Percentiles rank a stretch among this genome's conserved stretches.
These are phyloP conservation scores for Dactylellina cionopaga DNA, from an alignment of 2,329 filamentous ascomycete species.

Conservation along the genomic window DNA sequence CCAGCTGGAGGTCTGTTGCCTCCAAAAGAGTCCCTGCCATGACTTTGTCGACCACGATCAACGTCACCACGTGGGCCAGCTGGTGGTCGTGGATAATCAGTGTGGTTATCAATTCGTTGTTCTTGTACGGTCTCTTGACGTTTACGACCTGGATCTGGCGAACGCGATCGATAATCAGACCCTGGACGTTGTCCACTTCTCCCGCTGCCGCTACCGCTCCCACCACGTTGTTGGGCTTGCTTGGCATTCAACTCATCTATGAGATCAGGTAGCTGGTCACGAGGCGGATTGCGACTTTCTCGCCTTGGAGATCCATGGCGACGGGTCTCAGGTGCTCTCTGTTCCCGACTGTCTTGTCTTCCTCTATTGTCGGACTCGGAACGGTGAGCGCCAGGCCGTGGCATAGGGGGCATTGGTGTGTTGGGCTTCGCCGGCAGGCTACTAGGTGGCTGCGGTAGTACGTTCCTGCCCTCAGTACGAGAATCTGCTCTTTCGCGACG, in stretches of 20 bases:
- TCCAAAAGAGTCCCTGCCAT: slow-evolving; percentile 51
- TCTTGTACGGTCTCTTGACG: slow-evolving; percentile 52
- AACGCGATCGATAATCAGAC: slow-evolving; percentile 51
- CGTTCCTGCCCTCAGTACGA: slow-evolving; percentile 24
- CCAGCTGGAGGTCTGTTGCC: slow-evolving; percentile 35
- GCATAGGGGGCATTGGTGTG: slow-evolving; percentile 45
- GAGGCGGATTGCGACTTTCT: slow-evolving; percentile 18
- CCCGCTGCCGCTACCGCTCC: slow-evolving; percentile 15
- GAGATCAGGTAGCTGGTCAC: slow-evolving; percentile 37
- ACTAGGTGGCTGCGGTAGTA: slow-evolving; percentile 44
- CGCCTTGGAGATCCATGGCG: slow-evolving; percentile 32
- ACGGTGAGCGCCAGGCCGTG: slow-evolving; percentile 36
- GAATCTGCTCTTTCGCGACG: slow-evolving; percentile 46
- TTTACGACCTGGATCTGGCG: slow-evolving; percentile 51
- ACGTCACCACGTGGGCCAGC: slow-evolving; percentile 55
- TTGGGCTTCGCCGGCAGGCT: slow-evolving; percentile 49
- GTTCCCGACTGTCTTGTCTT: slow-evolving; percentile 30
- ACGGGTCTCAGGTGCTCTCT: slow-evolving; percentile 10
- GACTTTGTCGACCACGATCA: slow-evolving; percentile 47
- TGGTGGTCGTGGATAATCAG: slow-evolving; percentile 54
- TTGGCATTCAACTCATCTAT: slow-evolving; percentile 51
- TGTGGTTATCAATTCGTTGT: slow-evolving; percentile 44
- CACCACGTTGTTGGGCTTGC: slow-evolving; percentile 20
- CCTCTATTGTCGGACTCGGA: slow-evolving; percentile 36
- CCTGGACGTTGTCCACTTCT: slow-evolving; percentile 39